A percentile compares a stretch with the other conserved stretches of the same genome.
These are phyloP conservation scores for Medicago ruthenica DNA, from an alignment of 306 rosid species.

Conservation along the genomic window DNA sequence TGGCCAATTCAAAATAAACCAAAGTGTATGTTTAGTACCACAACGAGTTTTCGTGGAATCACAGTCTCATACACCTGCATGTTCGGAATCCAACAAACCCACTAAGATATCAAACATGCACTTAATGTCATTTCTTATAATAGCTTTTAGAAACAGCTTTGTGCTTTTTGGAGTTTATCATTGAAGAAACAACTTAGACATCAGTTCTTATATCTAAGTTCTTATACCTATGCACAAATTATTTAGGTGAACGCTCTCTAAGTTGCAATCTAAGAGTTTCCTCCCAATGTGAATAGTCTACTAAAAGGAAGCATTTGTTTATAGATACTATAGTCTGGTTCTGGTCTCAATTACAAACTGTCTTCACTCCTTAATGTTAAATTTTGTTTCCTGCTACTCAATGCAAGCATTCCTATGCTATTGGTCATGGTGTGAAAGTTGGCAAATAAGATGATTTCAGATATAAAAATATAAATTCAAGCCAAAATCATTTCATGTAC, in stretches of 20 bases:
- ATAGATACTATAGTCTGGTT: background rate
- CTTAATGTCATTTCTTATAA: background rate
- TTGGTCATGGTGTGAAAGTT: background rate
- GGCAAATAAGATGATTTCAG: no score
- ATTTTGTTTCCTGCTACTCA: background rate
- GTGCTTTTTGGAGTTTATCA: background rate
- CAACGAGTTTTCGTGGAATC: no score
- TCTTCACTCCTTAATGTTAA: constrained; percentile 8
- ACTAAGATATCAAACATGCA: no score
- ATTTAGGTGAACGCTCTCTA: background rate
- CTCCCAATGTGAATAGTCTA: background rate
- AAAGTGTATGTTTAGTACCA: no score
- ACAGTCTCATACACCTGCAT: no score
- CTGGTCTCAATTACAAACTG: constrained; percentile 6
- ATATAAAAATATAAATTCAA: background rate
- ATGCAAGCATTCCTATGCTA: background rate
- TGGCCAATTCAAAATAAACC: no score
- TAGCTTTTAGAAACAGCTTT: background rate
- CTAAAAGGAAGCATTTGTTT: background rate
- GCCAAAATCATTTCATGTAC: background rate
- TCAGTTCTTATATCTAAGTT: background rate
- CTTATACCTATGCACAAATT: background rate
- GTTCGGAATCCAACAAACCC: no score
- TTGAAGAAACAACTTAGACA: background rate
- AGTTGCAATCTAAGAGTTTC: background rate